Evolutionary conservation across 345 rosid genomes (phyloP).

Genomic region (Bruguiera sexangula): DNA sequence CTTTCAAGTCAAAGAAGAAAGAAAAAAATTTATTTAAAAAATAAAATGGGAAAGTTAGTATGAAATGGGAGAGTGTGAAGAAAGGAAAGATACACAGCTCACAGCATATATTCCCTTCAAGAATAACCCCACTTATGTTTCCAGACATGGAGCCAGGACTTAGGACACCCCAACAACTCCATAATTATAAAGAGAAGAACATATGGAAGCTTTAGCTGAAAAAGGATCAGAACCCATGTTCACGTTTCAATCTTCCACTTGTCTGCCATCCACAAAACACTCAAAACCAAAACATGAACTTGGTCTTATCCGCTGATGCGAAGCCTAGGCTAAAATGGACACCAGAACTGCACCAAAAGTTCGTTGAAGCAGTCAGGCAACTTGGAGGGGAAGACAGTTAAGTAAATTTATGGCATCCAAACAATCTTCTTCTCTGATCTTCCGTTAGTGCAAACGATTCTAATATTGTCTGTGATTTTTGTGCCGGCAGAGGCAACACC

Average conservation of each 20-base stretch:
- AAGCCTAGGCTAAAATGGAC: conserved; percentile 98
- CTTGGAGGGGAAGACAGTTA: conserved; percentile 90
- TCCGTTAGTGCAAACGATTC: neutral
- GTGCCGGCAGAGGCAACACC: conserved; percentile 85
- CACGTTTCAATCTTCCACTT: conserved; percentile 18
- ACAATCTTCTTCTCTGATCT: conserved; percentile 2
- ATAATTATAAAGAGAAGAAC: conserved; percentile 33
- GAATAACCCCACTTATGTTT: conserved; percentile 71
- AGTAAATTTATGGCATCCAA: neutral
- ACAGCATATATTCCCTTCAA: conserved; percentile 76
- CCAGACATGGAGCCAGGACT: conserved; percentile 70
- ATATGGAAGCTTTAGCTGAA: conserved; percentile 19
- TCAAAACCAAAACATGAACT: conserved; percentile 57
- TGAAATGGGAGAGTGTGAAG: conserved; percentile 34
- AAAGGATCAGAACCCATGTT: conserved; percentile 22
- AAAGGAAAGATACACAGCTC: conserved; percentile 53
- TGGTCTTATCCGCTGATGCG: conserved; percentile 79
- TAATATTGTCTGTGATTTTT: conserved; percentile 16
- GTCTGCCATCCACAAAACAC: conserved; percentile 19
- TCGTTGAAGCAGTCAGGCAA: conserved; percentile 70
- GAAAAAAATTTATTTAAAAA: conserved; percentile 7
- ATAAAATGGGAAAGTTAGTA: conserved; percentile 17
- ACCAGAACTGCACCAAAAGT: conserved; percentile 81
- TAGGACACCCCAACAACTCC: conserved; percentile 46
- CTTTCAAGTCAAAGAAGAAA: conserved; percentile 55